Evolutionary conservation across 768 basidiomycete species (phyloP), one percentile per base, ranked within the genome.

Genomic region (Gloeopeniophorella convolvens): DNA sequence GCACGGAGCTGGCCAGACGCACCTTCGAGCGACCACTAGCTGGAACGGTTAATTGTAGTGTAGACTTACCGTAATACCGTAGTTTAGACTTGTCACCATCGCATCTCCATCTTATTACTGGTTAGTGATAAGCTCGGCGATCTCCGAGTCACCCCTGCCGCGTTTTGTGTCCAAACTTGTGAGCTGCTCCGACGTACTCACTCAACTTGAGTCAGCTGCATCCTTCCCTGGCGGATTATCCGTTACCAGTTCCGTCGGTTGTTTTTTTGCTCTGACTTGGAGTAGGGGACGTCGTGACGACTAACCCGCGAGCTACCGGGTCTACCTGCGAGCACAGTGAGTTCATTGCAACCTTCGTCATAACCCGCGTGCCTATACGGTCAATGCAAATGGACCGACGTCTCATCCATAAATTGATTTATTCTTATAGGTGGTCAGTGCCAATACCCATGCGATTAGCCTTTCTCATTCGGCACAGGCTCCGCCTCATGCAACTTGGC

Each of bases 401-500:
- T 42, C 32, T 34, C 18, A 20, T 42, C 15, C 48, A 42, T 16
- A 10, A 23, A 15, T 53, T 45, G 12, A 48, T 32, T 3, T 15
- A 23, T 43, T 40, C 30, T 20, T 36, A 35, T 20, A 53, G 46
- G 18, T 40, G 31, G 35, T 39, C 23, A 18, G 54, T 31, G 31
- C 51, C 26, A 34, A 26, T 34, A 27, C 48, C 28, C 72, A 81
- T 82, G 78, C 75, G 72, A 70, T 60, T 75, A 63, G 73, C 71
- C 59, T 66, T 71, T 57, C 47, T 72, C 45, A 64, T 76, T 55
- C 69, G 70, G 58, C 65, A 70, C 49, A 72, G 76, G 73, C 73
- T 68, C 65, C 70, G 75, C 69, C 72, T 78, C 70, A 81, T 82
- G 79, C 76, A 77, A 72, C 60, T 76, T 60, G 73, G 78, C 66